Evolutionary conservation across 306 rosid species (phyloP).

Genomic region (Adenanthera pavonina): DNA sequence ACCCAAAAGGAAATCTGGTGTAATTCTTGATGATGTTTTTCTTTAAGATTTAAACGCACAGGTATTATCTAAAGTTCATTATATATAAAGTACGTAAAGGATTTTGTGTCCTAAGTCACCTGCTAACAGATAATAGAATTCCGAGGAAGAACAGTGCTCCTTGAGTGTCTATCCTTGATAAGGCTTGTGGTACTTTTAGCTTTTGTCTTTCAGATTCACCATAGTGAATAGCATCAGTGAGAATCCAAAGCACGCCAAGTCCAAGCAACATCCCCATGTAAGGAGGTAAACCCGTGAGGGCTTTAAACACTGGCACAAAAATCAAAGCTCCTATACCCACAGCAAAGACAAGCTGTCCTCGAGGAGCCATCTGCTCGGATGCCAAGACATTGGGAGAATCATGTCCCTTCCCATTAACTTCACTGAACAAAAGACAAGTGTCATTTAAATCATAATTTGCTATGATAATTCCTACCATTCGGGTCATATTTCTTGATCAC

Average conservation of each 20-base stretch:
- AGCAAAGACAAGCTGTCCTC: constrained; percentile 83
- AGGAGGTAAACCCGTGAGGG: constrained; percentile 95
- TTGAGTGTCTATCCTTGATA: constrained; percentile 92
- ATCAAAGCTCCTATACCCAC: constrained; percentile 88
- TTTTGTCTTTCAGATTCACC: constrained; percentile 90
- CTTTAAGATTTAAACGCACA: not conserved
- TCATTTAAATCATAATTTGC: constrained; percentile 31
- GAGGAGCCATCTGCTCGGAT: constrained; percentile 95
- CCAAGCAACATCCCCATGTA: constrained; percentile 93
- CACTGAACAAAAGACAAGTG: constrained; percentile 55
- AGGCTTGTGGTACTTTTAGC: constrained; percentile 94
- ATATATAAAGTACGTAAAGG: not conserved
- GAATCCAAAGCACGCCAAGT: constrained; percentile 96
- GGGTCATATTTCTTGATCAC: constrained; percentile 15
- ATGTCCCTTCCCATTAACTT: constrained; percentile 72
- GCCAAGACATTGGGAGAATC: constrained; percentile 66
- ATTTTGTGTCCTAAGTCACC: constrained; percentile 49
- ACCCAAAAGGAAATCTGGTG: not conserved
- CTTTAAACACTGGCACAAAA: constrained; percentile 90
- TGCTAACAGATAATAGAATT: constrained; percentile 90
- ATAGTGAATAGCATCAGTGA: constrained; percentile 92
- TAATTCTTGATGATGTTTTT: not conserved
- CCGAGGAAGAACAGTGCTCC: constrained; percentile 93
- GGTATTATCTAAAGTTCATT: constrained; percentile 9
- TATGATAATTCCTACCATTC: constrained; percentile 24